These are phyloP conservation scores for Dianthus caryophyllus DNA, from an alignment of 148 eudicot species.

Conservation along the genomic window DNA sequence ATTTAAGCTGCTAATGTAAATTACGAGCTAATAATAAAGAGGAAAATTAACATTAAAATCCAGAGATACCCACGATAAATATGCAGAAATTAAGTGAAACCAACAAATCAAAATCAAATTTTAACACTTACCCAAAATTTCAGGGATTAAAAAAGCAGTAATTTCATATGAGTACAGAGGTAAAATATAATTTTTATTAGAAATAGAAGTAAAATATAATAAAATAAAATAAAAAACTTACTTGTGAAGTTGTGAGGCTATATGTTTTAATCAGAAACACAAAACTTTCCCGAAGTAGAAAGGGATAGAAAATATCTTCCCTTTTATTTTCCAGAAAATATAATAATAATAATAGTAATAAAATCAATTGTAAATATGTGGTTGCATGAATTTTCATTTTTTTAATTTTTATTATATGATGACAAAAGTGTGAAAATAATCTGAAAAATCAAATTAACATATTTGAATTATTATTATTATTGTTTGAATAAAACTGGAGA, in stretches of 20 bases:
- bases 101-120: conserved; percentile 11
- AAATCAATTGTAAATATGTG: conserved; percentile 10
- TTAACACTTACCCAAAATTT: conserved; percentile 7
- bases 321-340: background rate
- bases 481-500: background rate
- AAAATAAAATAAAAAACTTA: no score
- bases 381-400: conserved; percentile 12
- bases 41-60: background rate
- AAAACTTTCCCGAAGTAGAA: conserved; percentile 25
- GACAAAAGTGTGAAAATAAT: conserved; percentile 16
- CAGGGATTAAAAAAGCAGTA: background rate
- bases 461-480: background rate
- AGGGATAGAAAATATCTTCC: conserved; percentile 8
- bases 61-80: background rate
- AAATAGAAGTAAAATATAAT: no score
- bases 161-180: background rate
- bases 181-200: conserved; percentile 23
- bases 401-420: background rate
- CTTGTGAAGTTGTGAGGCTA: no score
- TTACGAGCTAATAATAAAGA: background rate
- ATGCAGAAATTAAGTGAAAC: background rate
- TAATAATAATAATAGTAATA: no score
- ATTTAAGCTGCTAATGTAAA: background rate
- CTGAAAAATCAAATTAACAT: background rate
- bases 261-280: background rate